Evolutionary conservation across 192 early-diverging fungal genomes (phyloP), one percentile per base, ranked within the genome.

Genomic region (Entomortierella parvispora): DNA sequence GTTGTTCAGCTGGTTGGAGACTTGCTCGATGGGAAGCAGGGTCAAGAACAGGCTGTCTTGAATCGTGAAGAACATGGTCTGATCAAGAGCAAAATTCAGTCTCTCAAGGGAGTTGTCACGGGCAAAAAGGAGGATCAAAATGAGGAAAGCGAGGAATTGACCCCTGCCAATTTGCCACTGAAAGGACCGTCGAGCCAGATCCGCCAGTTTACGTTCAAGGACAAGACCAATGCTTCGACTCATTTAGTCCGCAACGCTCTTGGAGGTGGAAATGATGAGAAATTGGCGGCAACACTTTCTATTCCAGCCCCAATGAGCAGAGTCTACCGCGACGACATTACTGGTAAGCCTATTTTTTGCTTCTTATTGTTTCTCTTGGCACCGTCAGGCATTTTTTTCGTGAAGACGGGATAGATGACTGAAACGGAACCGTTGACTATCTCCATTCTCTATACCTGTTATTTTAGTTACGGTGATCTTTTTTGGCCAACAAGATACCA

Each of bases 291-390:
- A 1, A 80, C 91, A 50, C 67, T 94, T 76, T 85, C 85, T 25
- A 85, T 94, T n/a, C 90, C 89, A 26, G 62, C 88, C 11, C 88
- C 88, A 2, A 74, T 88, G 66, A 85, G 85, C 33, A 89, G 95
- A 55, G 69, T 81, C 11, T 93, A 86, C 77, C 85, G 93, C 12
- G 95, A 96, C 71, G 95, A 96, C 62, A 93, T 96, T 60, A 95
- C 95, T 12, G 66, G 74, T 77, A 62, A 56, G 69, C n/a, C n/a
- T 44, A 22, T 34, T 15, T 1, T n/a, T 23, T 43, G 15, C 3
- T 6, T 28, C 22, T 11, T 25, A 28, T 31, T 28, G 15, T 43
- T 51, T 32, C 8, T 53, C 3, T 15, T 18, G 52, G 43, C 17
- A 43, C 17, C 14, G 14, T 4, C 2, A 23, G 26, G 14, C 32